Evolutionary conservation across 1,284 basidiomycete genomes (phyloP), one percentile per base, ranked within the genome.

Genomic region (Singerocomus inundabilis): DNA sequence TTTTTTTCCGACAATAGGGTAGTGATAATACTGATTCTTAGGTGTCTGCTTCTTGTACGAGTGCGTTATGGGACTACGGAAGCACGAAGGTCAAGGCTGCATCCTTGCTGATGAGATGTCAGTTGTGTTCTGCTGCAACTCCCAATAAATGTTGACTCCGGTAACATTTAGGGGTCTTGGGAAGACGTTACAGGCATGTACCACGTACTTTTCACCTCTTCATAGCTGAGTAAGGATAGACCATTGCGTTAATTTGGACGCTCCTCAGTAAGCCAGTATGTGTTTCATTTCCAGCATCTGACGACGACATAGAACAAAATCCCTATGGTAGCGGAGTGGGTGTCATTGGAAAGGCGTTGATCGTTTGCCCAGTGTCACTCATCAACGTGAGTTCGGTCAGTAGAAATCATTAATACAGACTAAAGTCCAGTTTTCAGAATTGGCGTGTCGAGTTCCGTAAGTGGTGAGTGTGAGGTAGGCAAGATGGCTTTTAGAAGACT

Each of bases 61-160:
- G 66, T 91, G 89, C 57, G 90, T 96, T 18, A 98, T 98, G 92
- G 95, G 95, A 8, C 76, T 98, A 67, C 80, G 90, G 29, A 89
- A 86, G 59, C 87, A 91, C 53, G 91, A 94, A 66, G 87, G 88
- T 7, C 80, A 92, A 58, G 97, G 97, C 1, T 96, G 92, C 60
- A 98, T 99, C 55, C 78, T 99, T 26, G 97, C 96, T 1, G 97
- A 99, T 69, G 96, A 99, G 63, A 96, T 97, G 91, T 90, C 11
- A 46, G 49, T 52, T 34, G 33, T 43, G 26, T 46, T 46, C n/a
- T 33, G 15, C 49, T 53, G 31, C 35, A 10, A 11, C 31, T 31
- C 31, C 35, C 29, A 28, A 28, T 21, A 44, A 38, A 18, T 54
- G 31, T 53, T 57, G 38, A 52, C 41, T 54, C 46, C 56, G 36